Evolutionary conservation across 208 protist genomes (phyloP).

Genomic region (Acanthamoeba triangularis): DNA sequence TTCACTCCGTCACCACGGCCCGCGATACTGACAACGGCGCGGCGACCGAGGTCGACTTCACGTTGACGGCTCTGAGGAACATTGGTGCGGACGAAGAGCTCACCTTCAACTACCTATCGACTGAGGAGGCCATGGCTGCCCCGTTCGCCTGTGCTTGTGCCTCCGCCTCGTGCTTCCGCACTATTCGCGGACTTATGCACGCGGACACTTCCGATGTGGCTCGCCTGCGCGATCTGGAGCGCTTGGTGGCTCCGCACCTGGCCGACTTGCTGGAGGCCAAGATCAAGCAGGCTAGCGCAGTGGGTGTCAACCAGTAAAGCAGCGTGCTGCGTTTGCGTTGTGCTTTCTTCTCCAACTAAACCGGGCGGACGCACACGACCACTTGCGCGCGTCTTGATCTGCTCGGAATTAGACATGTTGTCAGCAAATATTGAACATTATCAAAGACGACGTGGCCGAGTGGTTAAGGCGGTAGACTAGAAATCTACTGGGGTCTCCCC

Average conservation of each 20-base stretch:
- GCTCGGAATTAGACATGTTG: background rate
- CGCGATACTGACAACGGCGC: background rate
- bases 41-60: background rate
- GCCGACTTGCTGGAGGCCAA: background rate
- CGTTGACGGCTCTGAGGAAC: background rate
- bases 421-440: background rate
- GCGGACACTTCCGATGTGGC: background rate
- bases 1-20: background rate
- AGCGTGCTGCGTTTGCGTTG: too few species aligned
- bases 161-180: background rate
- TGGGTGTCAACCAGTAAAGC: background rate
- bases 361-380: too few species aligned
- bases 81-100: conserved; percentile 10
- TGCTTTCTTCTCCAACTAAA: too few species aligned
- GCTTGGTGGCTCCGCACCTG: background rate
- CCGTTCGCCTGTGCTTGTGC: conserved; percentile 25
- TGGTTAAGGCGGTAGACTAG: conserved; percentile 30
- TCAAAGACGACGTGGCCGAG: conserved; percentile 7
- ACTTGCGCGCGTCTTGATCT: too few species aligned
- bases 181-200: conserved; percentile 14
- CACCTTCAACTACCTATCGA: conserved; percentile 62
- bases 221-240: background rate
- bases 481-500: conserved; percentile 29
- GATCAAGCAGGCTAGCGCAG: background rate
- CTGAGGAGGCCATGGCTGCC: conserved; percentile 34